A percentile compares a stretch with the other conserved stretches of the same genome.
Evolutionary conservation across 2,329 filamentous ascomycete genomes (phyloP).

Genomic region (Parastagonospora avenae): DNA sequence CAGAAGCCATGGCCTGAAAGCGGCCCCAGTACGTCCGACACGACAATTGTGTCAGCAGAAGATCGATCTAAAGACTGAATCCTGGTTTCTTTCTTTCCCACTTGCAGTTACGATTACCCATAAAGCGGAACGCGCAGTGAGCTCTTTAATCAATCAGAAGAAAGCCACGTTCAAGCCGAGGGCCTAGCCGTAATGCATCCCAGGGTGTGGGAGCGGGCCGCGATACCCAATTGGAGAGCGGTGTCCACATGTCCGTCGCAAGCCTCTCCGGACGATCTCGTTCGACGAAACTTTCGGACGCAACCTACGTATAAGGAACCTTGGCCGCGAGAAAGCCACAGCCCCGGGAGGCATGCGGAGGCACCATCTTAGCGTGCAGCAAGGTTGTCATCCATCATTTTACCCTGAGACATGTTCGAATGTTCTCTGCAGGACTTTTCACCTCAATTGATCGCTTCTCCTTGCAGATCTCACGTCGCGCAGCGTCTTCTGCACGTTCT

Average conservation of each 20-base stretch:
- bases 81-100: not conserved
- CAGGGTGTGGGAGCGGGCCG: conserved; percentile 16
- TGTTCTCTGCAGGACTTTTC: conserved; percentile 1
- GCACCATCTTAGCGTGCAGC: not conserved
- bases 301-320: not conserved
- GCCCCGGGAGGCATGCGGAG: not conserved
- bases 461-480: conserved; percentile 13
- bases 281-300: conserved; percentile 7
- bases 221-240: conserved; percentile 3
- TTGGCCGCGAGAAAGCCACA: not conserved
- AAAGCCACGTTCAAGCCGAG: conserved; percentile 13
- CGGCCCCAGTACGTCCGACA: not conserved
- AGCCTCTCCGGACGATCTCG: conserved; percentile 9
- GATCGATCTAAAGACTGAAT: not conserved
- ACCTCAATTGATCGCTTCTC: conserved; percentile 5
- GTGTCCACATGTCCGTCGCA: conserved; percentile 1
- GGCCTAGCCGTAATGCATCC: conserved; percentile 13
- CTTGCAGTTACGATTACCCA: not conserved
- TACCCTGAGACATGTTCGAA: conserved; percentile 1
- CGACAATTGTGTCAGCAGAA: not conserved
- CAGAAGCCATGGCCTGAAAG: too few species aligned
- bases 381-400: not conserved
- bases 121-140: not conserved
- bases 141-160: conserved; percentile 9
- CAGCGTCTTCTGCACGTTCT: conserved; percentile 13